phyloP scores from a whole-genome alignment of 495 filamentous ascomycete genomes.

The Penicillium canescens region DNA sequence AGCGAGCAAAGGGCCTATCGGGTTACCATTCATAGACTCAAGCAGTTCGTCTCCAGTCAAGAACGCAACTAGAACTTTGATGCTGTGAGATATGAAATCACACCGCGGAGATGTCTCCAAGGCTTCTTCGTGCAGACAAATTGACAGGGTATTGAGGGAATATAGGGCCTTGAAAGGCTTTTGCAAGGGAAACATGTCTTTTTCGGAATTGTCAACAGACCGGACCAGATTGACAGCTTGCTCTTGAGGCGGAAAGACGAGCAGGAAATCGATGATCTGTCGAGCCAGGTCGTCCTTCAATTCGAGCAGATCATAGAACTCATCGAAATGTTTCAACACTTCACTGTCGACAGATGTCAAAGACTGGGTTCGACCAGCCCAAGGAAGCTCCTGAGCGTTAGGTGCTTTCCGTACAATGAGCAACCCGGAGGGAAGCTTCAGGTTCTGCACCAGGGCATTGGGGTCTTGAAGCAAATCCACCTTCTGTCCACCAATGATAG shows the following conservation, averaged over 20 bases:
- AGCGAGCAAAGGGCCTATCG: constrained; percentile 30
- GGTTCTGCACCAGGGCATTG: constrained; percentile 36
- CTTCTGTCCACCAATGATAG: constrained; percentile 51
- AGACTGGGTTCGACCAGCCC: constrained; percentile 29
- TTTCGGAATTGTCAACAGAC: constrained; percentile 50
- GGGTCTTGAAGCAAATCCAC: constrained; percentile 45
- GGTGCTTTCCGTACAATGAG: constrained; percentile 54
- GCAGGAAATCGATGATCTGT: constrained; percentile 73
- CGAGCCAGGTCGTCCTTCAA: constrained; percentile 72
- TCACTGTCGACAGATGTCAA: constrained; percentile 65
- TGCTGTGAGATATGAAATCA: constrained; percentile 45
- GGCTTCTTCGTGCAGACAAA: constrained; percentile 47
- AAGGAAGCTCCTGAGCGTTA: constrained; percentile 34
- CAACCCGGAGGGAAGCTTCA: constrained; percentile 58
- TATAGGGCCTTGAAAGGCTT: constrained; percentile 77
- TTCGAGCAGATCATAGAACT: constrained; percentile 78
- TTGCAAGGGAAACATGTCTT: constrained; percentile 63
- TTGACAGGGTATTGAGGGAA: constrained; percentile 63
- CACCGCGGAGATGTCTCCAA: constrained; percentile 36
- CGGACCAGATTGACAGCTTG: constrained; percentile 59
- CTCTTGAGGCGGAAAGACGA: constrained; percentile 69
- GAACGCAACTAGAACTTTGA: constrained; percentile 39
- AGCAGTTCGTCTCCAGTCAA: constrained; percentile 39
- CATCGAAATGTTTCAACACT: constrained; percentile 80
- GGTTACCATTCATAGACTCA: constrained; percentile 14